Conservation (phyloP, 2,329 filamentous ascomycete species). For the Fusarium nisikadoi region DNA sequence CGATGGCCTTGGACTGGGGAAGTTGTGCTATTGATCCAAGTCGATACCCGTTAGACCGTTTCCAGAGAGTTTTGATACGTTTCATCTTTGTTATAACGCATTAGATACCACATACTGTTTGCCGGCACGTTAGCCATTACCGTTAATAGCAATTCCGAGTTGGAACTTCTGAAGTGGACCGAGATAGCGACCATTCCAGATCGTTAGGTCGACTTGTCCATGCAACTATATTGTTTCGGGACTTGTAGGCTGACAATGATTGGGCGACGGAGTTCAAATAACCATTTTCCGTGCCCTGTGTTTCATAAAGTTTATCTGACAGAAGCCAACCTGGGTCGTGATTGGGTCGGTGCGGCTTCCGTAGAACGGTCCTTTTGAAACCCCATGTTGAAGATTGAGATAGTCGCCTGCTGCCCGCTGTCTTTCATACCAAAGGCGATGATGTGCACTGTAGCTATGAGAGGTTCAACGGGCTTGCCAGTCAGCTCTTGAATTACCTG, state of each 20-base stretch:
- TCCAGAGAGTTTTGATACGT: constrained; percentile 29
- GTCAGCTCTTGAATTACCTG: neutral
- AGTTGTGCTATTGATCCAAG: constrained; percentile 23
- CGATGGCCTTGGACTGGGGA: constrained; percentile 4
- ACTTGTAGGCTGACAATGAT: neutral
- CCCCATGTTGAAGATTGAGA: neutral
- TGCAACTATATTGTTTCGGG: neutral
- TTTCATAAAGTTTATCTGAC: neutral
- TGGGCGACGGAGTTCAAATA: neutral
- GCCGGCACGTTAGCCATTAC: neutral
- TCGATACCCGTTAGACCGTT: constrained; percentile 42
- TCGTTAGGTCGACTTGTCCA: neutral
- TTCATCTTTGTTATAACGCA: constrained; percentile 14
- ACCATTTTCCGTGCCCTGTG: neutral
- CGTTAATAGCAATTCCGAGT: constrained; percentile 8
- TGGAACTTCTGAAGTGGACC: neutral
- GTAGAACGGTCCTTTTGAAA: neutral
- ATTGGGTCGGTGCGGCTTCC: neutral
- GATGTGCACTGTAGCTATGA: neutral
- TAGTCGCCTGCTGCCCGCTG: neutral
- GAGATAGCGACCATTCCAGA: neutral
- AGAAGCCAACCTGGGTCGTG: neutral
- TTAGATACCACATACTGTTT: constrained; percentile 30
- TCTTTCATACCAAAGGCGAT: neutral
- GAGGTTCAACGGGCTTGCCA: neutral